These are phyloP conservation scores for Nicotiana benthamiana DNA, from an alignment of 257 asterid species.

Conservation along the genomic window DNA sequence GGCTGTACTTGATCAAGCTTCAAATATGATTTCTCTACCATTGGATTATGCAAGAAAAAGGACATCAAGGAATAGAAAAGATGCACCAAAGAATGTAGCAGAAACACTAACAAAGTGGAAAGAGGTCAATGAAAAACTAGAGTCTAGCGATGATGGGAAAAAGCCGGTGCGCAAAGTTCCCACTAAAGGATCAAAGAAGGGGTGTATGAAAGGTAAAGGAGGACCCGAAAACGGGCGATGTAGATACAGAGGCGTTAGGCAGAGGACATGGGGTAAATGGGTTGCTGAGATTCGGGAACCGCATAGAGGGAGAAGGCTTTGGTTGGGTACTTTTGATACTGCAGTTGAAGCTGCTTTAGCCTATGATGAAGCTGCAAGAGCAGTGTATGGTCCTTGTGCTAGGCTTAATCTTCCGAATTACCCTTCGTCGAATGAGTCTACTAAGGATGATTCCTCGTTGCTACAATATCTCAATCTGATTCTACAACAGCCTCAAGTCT, in stretches of 20 bases:
- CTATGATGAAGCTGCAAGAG: constrained; percentile 38
- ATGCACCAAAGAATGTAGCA: constrained; percentile 14
- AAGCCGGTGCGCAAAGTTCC: constrained; percentile 21
- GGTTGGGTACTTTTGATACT: constrained; percentile 34
- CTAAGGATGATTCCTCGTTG: constrained; percentile 2
- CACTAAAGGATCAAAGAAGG: constrained; percentile 38
- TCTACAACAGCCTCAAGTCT: constrained; percentile 30
- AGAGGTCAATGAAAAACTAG: constrained; percentile 22
- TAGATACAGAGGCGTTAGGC: constrained; percentile 36
- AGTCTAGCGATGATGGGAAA: background rate
- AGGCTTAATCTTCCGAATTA: constrained; percentile 25
- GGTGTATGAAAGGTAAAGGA: constrained; percentile 34
- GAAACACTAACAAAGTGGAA: constrained; percentile 32
- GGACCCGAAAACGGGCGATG: constrained; percentile 18
- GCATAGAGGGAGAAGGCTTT: constrained; percentile 29
- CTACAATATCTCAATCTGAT: constrained; percentile 22
- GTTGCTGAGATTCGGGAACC: constrained; percentile 42
- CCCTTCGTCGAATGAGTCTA: background rate
- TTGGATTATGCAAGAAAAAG: constrained; percentile 19
- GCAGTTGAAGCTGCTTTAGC: constrained; percentile 34
- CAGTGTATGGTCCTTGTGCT: constrained; percentile 32
- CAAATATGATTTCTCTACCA: constrained; percentile 6
- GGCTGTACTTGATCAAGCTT: constrained; percentile 12
- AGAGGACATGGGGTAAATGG: constrained; percentile 46
- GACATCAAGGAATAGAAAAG: constrained; percentile 21